Percentiles rank a stretch among this genome's conserved stretches.
Conservation (phyloP, 2,329 filamentous ascomycete genomes). For the Colletotrichum noveboracense region DNA sequence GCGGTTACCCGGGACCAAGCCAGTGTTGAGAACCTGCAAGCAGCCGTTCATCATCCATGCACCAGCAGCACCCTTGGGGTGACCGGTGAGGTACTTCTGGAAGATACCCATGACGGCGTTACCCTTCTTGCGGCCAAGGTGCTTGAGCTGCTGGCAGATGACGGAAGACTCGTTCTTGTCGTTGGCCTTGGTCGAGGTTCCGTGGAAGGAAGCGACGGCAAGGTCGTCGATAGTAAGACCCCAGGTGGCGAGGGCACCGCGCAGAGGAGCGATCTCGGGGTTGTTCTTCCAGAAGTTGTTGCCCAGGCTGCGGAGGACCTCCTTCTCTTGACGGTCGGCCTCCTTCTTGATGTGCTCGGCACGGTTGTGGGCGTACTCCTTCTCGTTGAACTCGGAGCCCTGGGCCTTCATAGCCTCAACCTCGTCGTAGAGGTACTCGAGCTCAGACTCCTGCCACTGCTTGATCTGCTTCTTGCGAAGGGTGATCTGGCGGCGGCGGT, state of each 20-base stretch:
- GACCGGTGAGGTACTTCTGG: conserved; percentile 98
- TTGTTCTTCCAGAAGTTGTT: conserved; percentile 99
- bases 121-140: conserved; percentile 94
- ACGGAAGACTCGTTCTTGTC: conserved; percentile 99
- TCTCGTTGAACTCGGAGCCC: conserved; percentile 74
- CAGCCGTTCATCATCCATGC: conserved; percentile 99
- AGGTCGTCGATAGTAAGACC: conserved; percentile 97
- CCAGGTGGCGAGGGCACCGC: conserved; percentile 96
- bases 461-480: conserved; percentile 93
- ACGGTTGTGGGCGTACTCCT: conserved; percentile 86
- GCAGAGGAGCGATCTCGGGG: conserved; percentile 89
- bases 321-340: conserved; percentile 88
- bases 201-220: conserved; percentile 96
- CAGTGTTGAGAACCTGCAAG: conserved; percentile 91
- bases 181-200: conserved; percentile 97
- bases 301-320: conserved; percentile 88
- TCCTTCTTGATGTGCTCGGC: conserved; percentile 85
- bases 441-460: conserved; percentile 94
- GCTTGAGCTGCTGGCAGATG: conserved; percentile 93
- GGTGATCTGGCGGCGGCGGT: conserved; percentile 93
- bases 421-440: conserved; percentile 92
- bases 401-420: conserved; percentile 88
- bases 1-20: conserved; percentile 93
- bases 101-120: conserved; percentile 97
- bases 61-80: conserved; percentile 98